These are phyloP conservation scores for Macrocystidia cucumis DNA, from an alignment of 1,284 basidiomycete species.

Conservation along the genomic window DNA sequence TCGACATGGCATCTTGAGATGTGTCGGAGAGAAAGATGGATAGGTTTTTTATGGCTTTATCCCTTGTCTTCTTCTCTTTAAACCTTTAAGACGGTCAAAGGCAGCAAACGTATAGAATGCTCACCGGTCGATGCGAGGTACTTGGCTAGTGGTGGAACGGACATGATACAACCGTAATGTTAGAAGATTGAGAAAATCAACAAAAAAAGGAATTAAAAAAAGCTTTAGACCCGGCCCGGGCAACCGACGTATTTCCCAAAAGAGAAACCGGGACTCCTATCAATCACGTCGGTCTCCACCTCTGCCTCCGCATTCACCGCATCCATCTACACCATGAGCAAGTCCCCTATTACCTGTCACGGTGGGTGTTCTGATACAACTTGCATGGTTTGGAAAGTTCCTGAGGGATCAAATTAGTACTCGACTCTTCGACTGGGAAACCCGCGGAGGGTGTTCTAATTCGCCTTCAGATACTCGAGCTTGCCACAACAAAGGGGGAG, in stretches of 20 bases:
- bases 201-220: too few relatives aligned
- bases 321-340: too few relatives aligned
- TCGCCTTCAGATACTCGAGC: slow-evolving; percentile 42
- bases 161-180: too few relatives aligned
- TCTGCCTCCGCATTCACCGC: too few relatives aligned
- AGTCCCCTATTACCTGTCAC: slow-evolving; percentile 87
- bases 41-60: slow-evolving; percentile 80
- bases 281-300: too few relatives aligned
- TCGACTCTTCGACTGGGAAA: slow-evolving; percentile 78
- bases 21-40: slow-evolving; percentile 68
- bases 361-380: slow-evolving; percentile 34
- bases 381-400: neutral
- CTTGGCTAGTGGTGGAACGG: slow-evolving; percentile 70
- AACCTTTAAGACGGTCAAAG: slow-evolving; percentile 15
- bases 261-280: too few relatives aligned
- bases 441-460: slow-evolving; percentile 69
- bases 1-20: slow-evolving; percentile 48
- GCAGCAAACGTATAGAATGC: slow-evolving; percentile 12
- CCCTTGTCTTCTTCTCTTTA: slow-evolving; percentile 85
- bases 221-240: too few relatives aligned
- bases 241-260: too few relatives aligned
- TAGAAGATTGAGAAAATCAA: too few relatives aligned
- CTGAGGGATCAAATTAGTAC: slow-evolving; percentile 39
- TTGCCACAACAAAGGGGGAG: slow-evolving; percentile 19
- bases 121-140: slow-evolving; percentile 86